phyloP scores from a whole-genome alignment of 352 stramenopile species.

The Peronospora tabacina region DNA sequence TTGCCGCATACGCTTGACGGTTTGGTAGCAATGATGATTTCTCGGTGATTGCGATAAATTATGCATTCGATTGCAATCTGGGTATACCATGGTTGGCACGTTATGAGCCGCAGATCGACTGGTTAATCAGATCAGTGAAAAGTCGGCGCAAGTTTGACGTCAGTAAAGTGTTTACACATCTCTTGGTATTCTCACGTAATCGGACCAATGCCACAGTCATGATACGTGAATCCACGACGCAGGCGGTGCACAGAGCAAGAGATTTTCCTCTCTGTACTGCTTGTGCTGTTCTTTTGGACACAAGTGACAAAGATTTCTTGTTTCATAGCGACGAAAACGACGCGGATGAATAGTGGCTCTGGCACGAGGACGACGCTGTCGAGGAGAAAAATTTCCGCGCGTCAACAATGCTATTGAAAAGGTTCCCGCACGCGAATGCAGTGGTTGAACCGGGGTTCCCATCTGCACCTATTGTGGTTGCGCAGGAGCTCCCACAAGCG shows the following conservation, averaged over 20 bases:
- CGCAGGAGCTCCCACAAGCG: background rate
- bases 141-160: no score
- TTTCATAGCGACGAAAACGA: background rate
- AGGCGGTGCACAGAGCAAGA: slow-evolving; percentile 4
- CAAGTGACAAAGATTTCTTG: no score
- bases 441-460: background rate
- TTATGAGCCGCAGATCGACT: slow-evolving; percentile 7
- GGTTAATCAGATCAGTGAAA: slow-evolving; percentile 5
- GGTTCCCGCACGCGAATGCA: background rate
- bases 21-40: slow-evolving; percentile 11
- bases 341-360: no score
- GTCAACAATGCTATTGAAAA: no score
- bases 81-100: slow-evolving; percentile 16
- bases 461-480: slow-evolving; percentile 1
- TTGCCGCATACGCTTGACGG: background rate
- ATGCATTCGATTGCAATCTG: slow-evolving; percentile 24
- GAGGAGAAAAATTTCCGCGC: no score
- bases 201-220: slow-evolving; percentile 12
- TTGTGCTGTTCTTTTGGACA: background rate
- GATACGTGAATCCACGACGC: slow-evolving; percentile 1
- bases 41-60: slow-evolving; percentile 22
- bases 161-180: slow-evolving; percentile 11
- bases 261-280: slow-evolving; percentile 10
- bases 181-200: slow-evolving; percentile 6
- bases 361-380: background rate